Conservation (phyloP, 768 basidiomycete genomes). For the Boletus reticulatus region DNA sequence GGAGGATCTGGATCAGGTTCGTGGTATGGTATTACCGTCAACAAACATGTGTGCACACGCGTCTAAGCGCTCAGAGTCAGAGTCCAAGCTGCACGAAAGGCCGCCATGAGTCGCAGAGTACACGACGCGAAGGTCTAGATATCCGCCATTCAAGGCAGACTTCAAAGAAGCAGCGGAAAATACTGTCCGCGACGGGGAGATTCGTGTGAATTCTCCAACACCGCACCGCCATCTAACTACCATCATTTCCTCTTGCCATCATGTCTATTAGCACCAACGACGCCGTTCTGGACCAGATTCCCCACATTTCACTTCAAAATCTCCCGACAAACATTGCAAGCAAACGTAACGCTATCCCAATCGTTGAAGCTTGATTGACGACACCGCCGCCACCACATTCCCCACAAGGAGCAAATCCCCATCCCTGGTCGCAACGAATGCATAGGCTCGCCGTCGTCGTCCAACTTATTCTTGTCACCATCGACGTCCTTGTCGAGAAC, state of each 20-base stretch:
- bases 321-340: constrained; percentile 74
- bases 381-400: constrained; percentile 21
- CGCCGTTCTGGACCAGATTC: constrained; percentile 67
- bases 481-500: constrained; percentile 25
- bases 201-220: no score
- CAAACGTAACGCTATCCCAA: constrained; percentile 51
- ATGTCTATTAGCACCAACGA: constrained; percentile 39
- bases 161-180: no score
- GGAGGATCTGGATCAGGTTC: no score
- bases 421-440: constrained; percentile 24
- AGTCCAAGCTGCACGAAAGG: no score
- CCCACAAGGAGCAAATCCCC: constrained; percentile 14
- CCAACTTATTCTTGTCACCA: constrained; percentile 28
- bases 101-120: no score
- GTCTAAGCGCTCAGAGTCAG: no score
- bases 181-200: no score
- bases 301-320: constrained; percentile 70
- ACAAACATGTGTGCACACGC: no score
- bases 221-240: no score
- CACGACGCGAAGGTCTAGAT: no score
- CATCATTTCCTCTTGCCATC: constrained; percentile 6
- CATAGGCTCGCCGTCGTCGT: constrained; percentile 22
- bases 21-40: no score
- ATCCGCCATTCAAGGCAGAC: no score
- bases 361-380: constrained; percentile 50